Conservation (phyloP, 73 alveolate genomes). For the Tetrahymena thermophila region DNA sequence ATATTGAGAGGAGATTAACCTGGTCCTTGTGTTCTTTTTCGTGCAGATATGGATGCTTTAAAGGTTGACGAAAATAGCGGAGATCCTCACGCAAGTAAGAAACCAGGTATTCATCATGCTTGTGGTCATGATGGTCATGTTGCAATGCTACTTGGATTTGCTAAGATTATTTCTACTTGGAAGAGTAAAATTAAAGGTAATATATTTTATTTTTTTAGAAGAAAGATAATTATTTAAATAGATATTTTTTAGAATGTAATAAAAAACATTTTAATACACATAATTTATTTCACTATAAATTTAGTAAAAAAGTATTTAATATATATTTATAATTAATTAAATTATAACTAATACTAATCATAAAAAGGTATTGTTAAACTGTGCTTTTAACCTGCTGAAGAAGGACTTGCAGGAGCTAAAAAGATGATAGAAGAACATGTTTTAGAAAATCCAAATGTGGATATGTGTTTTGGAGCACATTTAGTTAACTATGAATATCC, state of each 20-base stretch:
- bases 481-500: background rate
- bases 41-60: constrained; percentile 48
- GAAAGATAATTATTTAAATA: too few relatives aligned
- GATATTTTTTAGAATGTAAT: background rate
- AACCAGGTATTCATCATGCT: constrained; percentile 30
- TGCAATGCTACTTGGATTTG: constrained; percentile 29
- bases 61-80: background rate
- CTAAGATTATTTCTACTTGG: background rate
- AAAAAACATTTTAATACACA: too few relatives aligned
- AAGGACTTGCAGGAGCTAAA: constrained; percentile 36
- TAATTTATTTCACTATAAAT: too few relatives aligned
- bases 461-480: constrained; percentile 19
- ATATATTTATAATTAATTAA: background rate
- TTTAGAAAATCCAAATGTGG: constrained; percentile 20
- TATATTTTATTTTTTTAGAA: too few relatives aligned
- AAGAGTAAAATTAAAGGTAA: constrained; percentile 18
- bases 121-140: constrained; percentile 56
- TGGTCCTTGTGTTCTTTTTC: constrained; percentile 43
- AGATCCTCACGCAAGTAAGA: background rate
- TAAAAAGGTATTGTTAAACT: background rate
- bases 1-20: constrained; percentile 9
- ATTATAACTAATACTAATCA: too few relatives aligned
- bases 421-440: constrained; percentile 20
- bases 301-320: background rate
- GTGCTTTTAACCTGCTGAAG: constrained; percentile 41